These are phyloP conservation scores for Calonectria fujianensis DNA, from an alignment of 2,329 filamentous ascomycete genomes.

Conservation along the genomic window DNA sequence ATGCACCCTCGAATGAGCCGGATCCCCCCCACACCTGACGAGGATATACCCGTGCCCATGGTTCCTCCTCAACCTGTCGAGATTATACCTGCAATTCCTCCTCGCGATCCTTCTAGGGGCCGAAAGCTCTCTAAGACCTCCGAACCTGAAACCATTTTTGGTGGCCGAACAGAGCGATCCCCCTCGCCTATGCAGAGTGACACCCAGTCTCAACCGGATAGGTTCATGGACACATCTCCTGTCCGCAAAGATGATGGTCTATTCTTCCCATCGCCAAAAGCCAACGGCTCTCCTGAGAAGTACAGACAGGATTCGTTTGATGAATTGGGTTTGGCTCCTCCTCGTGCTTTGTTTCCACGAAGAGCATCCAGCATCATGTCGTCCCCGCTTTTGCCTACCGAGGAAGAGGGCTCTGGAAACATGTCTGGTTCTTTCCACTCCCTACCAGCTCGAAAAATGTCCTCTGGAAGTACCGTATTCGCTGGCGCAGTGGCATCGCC, in stretches of 20 bases:
- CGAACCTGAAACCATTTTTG: constrained; percentile 67
- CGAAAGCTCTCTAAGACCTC: constrained; percentile 63
- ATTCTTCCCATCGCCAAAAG: constrained; percentile 60
- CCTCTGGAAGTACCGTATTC: constrained; percentile 77
- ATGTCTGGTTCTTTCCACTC: constrained; percentile 75
- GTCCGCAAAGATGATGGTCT: constrained; percentile 59
- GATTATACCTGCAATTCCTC: constrained; percentile 63
- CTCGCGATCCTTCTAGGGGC: constrained; percentile 64
- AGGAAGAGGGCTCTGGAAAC: constrained; percentile 79
- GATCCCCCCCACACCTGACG: constrained; percentile 71
- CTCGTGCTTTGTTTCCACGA: constrained; percentile 69
- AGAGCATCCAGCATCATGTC: constrained; percentile 77
- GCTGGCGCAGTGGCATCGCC: constrained; percentile 72
- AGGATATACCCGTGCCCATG: constrained; percentile 48
- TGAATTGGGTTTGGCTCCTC: constrained; percentile 70
- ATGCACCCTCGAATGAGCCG: constrained; percentile 85
- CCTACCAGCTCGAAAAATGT: constrained; percentile 84
- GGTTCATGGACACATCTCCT: constrained; percentile 55
- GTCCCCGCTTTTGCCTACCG: constrained; percentile 79
- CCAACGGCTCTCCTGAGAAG: constrained; percentile 66
- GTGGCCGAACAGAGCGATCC: constrained; percentile 75
- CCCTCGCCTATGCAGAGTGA: constrained; percentile 71
- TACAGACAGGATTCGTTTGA: constrained; percentile 69
- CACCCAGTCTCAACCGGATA: constrained; percentile 56
- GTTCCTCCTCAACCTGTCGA: constrained; percentile 72